Conservation (phyloP, 2,329 filamentous ascomycete genomes). For the Hortaea werneckii region DNA sequence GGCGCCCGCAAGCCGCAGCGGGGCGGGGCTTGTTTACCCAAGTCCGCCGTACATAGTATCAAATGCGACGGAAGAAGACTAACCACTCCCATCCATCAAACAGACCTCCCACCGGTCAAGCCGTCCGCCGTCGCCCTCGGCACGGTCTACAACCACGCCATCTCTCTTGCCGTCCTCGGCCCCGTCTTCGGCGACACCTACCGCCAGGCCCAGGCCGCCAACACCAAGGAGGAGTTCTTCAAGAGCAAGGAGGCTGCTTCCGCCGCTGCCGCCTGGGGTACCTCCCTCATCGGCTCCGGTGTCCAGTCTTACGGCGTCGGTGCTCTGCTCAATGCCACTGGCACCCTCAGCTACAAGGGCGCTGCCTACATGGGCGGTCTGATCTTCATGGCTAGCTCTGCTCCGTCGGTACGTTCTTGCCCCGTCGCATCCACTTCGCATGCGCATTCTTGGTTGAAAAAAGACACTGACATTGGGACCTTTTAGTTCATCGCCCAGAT, state of each 20-base stretch:
- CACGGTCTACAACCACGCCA: slow-evolving; percentile 87
- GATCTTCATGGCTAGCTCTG: slow-evolving; percentile 85
- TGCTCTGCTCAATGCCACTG: slow-evolving; percentile 67
- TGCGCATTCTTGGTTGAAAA: no score
- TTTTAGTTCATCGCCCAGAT: slow-evolving; percentile 75
- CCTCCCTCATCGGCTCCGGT: slow-evolving; percentile 77
- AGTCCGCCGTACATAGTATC: not conserved
- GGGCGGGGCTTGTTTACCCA: not conserved
- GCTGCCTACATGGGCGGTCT: slow-evolving; percentile 84
- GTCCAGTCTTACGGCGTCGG: slow-evolving; percentile 43
- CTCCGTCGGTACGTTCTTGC: slow-evolving; percentile 76
- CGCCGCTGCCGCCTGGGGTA: slow-evolving; percentile 81
- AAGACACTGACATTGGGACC: slow-evolving; percentile 13
- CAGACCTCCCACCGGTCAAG: slow-evolving; percentile 76
- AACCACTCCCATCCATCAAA: not conserved
- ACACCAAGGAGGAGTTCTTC: slow-evolving; percentile 94
- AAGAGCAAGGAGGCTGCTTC: slow-evolving; percentile 84
- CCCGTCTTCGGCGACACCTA: slow-evolving; percentile 93
- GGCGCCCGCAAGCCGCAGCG: not conserved
- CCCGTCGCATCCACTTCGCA: no score
- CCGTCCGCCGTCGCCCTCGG: slow-evolving; percentile 95
- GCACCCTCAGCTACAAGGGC: slow-evolving; percentile 92
- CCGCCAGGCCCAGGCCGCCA: slow-evolving; percentile 79
- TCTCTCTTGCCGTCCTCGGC: slow-evolving; percentile 76
- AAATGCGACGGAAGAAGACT: not conserved